Evolutionary conservation across 2,329 filamentous ascomycete genomes (phyloP).

Genomic region (Trichophyton schoenleinii): DNA sequence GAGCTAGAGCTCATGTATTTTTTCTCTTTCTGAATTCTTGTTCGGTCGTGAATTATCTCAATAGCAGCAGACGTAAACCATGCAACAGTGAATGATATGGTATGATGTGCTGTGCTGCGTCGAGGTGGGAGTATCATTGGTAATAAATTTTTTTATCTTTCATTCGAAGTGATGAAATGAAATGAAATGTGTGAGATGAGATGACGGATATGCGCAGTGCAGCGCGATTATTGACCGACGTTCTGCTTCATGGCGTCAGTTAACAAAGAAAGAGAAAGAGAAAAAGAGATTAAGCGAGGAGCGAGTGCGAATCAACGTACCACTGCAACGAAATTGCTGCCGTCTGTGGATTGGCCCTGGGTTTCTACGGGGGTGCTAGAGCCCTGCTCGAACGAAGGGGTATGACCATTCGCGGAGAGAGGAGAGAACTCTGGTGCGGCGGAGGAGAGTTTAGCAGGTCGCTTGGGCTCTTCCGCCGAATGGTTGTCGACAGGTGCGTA

Average conservation of each 20-base stretch:
- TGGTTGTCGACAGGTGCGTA: conserved; percentile 25
- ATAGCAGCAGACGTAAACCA: no score
- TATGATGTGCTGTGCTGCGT: no score
- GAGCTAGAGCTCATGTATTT: no score
- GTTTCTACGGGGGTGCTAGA: conserved; percentile 37
- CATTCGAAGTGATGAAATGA: background rate
- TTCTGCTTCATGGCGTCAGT: conserved; percentile 40
- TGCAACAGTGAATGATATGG: no score
- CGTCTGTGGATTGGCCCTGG: conserved; percentile 29
- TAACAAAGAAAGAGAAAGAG: conserved; percentile 7
- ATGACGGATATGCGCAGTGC: no score
- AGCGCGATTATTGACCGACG: conserved; percentile 23
- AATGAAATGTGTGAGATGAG: background rate
- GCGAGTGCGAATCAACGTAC: conserved; percentile 31
- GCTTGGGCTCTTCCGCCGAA: conserved; percentile 21
- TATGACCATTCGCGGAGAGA: conserved; percentile 15
- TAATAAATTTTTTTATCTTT: no score
- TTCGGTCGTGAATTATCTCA: no score
- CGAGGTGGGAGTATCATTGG: no score
- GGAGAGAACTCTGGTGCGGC: conserved; percentile 52
- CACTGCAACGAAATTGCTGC: conserved; percentile 34
- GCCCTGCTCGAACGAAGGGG: conserved; percentile 21
- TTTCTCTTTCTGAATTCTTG: no score
- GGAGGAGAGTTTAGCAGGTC: conserved; percentile 48
- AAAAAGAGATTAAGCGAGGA: background rate